Percentiles rank a stretch among this genome's conserved stretches.
Conservation (phyloP, 78 protist genomes). For the Dictyostelium firmibasis region DNA sequence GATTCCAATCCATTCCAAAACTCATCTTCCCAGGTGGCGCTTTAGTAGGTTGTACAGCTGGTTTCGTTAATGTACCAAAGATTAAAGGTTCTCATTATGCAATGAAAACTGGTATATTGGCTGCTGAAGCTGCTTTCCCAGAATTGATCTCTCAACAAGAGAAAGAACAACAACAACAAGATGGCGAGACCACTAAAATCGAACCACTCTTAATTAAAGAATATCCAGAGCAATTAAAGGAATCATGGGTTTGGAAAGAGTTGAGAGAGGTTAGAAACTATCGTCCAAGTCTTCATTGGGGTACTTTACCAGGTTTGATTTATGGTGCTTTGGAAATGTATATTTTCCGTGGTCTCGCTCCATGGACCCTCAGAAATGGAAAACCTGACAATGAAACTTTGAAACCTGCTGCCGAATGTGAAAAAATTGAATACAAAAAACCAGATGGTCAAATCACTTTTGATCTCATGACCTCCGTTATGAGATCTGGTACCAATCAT, state of each 20-base stretch:
- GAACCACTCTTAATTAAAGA: not conserved
- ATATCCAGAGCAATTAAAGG: slow-evolving; percentile 75
- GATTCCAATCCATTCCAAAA: slow-evolving; percentile 93
- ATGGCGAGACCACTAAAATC: not conserved
- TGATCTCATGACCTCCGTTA: slow-evolving; percentile 92
- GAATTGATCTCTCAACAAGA: slow-evolving; percentile 1
- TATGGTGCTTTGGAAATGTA: slow-evolving; percentile 82
- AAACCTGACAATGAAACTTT: slow-evolving; percentile 38
- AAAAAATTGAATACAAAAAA: slow-evolving; percentile 95
- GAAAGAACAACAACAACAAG: not conserved
- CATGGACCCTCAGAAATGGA: slow-evolving; percentile 85
- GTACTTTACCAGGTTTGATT: slow-evolving; percentile 78
- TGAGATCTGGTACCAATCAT: slow-evolving; percentile 95
- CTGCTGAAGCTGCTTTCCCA: slow-evolving; percentile 89
- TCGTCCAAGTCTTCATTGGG: slow-evolving; percentile 90
- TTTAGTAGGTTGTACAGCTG: slow-evolving; percentile 96
- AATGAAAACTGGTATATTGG: slow-evolving; percentile 96
- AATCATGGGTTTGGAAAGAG: slow-evolving; percentile 94
- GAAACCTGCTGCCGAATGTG: slow-evolving; percentile 85
- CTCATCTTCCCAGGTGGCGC: slow-evolving; percentile 95
- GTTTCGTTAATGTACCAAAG: slow-evolving; percentile 97
- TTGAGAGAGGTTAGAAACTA: slow-evolving; percentile 90
- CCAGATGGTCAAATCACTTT: slow-evolving; percentile 96
- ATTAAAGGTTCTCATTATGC: slow-evolving; percentile 98
- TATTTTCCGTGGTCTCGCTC: slow-evolving; percentile 86